Conservation (phyloP, 1,284 basidiomycete species). For the Meira miltonrushii region DNA sequence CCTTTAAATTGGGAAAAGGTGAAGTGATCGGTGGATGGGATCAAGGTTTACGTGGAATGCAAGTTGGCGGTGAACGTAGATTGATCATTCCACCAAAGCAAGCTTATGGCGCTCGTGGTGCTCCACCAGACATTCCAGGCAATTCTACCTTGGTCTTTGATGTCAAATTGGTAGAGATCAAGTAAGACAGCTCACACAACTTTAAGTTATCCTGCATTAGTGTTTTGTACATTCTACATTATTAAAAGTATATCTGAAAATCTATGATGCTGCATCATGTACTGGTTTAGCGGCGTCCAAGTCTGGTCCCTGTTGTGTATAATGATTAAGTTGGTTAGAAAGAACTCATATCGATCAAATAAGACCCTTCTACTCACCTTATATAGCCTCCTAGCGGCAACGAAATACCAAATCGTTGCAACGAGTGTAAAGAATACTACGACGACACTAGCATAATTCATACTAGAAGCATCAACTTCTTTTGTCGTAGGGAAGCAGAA, state of each 20-base stretch:
- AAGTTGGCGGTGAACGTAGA: conserved; percentile 79
- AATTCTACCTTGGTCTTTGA: conserved; percentile 59
- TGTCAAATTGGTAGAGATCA: conserved; percentile 58
- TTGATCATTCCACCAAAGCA: conserved; percentile 66
- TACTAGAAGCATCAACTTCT: conserved; percentile 49
- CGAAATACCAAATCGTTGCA: conserved; percentile 13
- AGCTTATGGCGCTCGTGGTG: conserved; percentile 58
- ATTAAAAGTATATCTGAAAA: too few species aligned
- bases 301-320: not conserved
- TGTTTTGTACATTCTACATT: too few species aligned
- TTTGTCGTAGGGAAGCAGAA: conserved; percentile 56
- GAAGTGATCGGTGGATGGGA: conserved; percentile 92
- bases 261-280: too few species aligned
- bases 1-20: conserved; percentile 76
- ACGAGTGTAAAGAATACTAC: conserved; percentile 13
- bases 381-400: conserved; percentile 8
- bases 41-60: conserved; percentile 84
- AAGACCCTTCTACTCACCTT: not conserved
- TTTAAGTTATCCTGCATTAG: too few species aligned
- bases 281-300: too few species aligned
- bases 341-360: not conserved
- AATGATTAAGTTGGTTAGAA: not conserved
- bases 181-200: conserved; percentile 37
- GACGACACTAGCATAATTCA: conserved; percentile 52
- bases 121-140: conserved; percentile 57